phyloP scores from a whole-genome alignment of 495 filamentous ascomycete genomes.

The Penicillium desertorum region DNA sequence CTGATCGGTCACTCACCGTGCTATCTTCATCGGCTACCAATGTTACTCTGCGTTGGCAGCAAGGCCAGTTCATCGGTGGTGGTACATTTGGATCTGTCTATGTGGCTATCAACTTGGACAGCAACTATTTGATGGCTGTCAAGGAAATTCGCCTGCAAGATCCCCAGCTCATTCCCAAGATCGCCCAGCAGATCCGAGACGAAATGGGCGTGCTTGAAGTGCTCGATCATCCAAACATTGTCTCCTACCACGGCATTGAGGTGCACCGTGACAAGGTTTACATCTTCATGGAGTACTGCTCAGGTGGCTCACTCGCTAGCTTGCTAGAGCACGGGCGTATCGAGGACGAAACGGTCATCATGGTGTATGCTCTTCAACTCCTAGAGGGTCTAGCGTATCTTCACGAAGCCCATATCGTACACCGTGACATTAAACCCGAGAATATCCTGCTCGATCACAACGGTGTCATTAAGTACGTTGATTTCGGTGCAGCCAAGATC shows the following conservation, averaged over 20 bases:
- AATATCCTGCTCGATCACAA: constrained; percentile 98
- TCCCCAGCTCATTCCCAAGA: constrained; percentile 89
- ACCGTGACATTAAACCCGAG: constrained; percentile 98
- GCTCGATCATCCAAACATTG: constrained; percentile 94
- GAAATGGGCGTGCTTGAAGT: constrained; percentile 96
- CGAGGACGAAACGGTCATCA: constrained; percentile 96
- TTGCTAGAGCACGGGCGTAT: constrained; percentile 94
- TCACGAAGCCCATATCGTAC: constrained; percentile 84
- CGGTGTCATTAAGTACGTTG: constrained; percentile 97
- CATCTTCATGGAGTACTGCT: constrained; percentile 99
- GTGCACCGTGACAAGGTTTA: constrained; percentile 98
- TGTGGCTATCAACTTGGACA: constrained; percentile 93
- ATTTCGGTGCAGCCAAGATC: constrained; percentile 96
- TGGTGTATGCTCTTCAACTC: constrained; percentile 95
- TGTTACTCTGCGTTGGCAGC: constrained; percentile 93
- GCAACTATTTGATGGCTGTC: constrained; percentile 94
- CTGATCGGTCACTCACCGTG: constrained; percentile 89
- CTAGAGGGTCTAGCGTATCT: constrained; percentile 94
- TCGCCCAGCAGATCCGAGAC: constrained; percentile 89
- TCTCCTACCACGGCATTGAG: constrained; percentile 96
- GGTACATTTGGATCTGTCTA: constrained; percentile 98
- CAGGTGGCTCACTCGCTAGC: constrained; percentile 86
- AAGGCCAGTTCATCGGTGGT: constrained; percentile 94
- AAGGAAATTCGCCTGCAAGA: constrained; percentile 98
- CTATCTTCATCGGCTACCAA: constrained; percentile 92